Conservation (phyloP, 164 flowering plant genomes). For the Vitis cinerea region DNA sequence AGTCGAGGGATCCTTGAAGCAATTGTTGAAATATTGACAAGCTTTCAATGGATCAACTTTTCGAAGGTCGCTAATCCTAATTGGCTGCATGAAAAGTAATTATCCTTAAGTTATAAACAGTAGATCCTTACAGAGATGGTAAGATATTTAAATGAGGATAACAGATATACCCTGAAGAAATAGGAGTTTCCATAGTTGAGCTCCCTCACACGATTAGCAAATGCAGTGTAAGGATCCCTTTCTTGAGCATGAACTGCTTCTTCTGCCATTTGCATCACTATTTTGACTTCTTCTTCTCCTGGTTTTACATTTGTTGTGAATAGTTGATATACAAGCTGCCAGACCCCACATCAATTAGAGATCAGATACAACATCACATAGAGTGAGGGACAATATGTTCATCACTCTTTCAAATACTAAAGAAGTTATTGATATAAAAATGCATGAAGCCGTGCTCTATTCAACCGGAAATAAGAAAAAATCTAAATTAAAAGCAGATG, state of each 20-base stretch:
- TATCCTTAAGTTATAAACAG: conserved; percentile 1
- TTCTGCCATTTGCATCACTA: conserved; percentile 96
- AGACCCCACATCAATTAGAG: background rate
- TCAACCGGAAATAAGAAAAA: too few species aligned
- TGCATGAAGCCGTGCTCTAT: too few species aligned
- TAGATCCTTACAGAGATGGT: background rate
- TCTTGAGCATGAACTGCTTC: conserved; percentile 92
- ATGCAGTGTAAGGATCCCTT: conserved; percentile 92
- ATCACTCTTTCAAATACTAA: background rate
- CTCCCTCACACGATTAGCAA: conserved; percentile 94
- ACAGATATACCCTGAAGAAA: conserved; percentile 69
- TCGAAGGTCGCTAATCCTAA: conserved; percentile 61
- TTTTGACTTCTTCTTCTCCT: conserved; percentile 82
- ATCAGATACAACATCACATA: background rate
- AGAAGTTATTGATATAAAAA: background rate
- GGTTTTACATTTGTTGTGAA: conserved; percentile 77
- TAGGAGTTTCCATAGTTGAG: conserved; percentile 91
- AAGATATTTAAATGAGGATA: conserved; percentile 6
- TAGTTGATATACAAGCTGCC: conserved; percentile 91
- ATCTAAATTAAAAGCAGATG: too few species aligned
- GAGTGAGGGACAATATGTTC: background rate
- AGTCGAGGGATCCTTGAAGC: conserved; percentile 92
- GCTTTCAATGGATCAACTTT: conserved; percentile 80
- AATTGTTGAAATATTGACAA: conserved; percentile 81
- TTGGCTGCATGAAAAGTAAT: conserved; percentile 58